Conservation (phyloP, 768 basidiomycete genomes). For the Pleurotus cornucopiae region DNA sequence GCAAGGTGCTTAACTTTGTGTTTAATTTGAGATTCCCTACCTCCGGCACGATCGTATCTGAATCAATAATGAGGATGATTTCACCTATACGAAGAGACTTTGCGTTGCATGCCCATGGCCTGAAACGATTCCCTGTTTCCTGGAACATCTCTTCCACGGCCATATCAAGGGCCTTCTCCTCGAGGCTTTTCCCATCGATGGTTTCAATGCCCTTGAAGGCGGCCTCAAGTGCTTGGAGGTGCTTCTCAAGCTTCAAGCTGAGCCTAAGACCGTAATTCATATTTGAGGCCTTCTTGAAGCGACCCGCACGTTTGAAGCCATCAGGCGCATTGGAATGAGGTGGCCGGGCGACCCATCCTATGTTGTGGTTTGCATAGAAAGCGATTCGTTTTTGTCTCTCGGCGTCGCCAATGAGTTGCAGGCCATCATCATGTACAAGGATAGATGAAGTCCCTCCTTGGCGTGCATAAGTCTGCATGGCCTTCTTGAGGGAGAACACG, state of each 20-base stretch:
- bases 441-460: constrained; percentile 82
- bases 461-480: constrained; percentile 89
- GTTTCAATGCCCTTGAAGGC: constrained; percentile 28
- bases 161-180: constrained; percentile 68
- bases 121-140: constrained; percentile 54
- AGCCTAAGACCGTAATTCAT: constrained; percentile 75
- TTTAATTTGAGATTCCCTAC: constrained; percentile 21
- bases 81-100: constrained; percentile 74
- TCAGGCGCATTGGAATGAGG: constrained; percentile 55
- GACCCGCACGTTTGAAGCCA: constrained; percentile 77
- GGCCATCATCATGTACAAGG: constrained; percentile 80
- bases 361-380: constrained; percentile 75
- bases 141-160: constrained; percentile 72
- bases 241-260: constrained; percentile 38
- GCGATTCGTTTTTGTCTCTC: constrained; percentile 64
- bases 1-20: not conserved
- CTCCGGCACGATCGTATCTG: constrained; percentile 77
- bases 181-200: constrained; percentile 42
- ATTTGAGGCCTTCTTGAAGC: constrained; percentile 90
- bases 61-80: constrained; percentile 78
- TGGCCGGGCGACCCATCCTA: constrained; percentile 83
- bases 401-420: constrained; percentile 59
- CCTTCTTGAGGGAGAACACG: constrained; percentile 74
- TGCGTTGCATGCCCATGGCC: constrained; percentile 75
- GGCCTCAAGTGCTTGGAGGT: constrained; percentile 42